phyloP scores from a whole-genome alignment of 1,139 yeast genomes.

The Yamadazyma triangularis region DNA sequence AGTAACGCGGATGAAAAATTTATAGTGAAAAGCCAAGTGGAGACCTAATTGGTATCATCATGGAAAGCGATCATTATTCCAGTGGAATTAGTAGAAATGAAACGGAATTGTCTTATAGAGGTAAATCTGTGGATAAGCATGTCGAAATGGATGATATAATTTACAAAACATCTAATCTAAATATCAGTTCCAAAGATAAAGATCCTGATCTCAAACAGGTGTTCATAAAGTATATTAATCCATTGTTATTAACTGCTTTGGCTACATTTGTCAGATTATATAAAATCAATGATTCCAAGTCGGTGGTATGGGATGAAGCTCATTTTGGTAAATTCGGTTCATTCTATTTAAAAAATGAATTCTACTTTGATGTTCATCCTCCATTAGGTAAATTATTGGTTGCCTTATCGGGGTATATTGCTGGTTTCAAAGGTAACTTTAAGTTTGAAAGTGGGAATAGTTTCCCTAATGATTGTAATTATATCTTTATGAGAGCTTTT shows the following conservation, averaged over 20 bases:
- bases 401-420: slow-evolving; percentile 89
- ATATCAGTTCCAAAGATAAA: slow-evolving; percentile 10
- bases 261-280: slow-evolving; percentile 68
- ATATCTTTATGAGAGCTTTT: slow-evolving; percentile 88
- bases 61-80: background rate
- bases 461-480: slow-evolving; percentile 86
- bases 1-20: too few relatives aligned
- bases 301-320: slow-evolving; percentile 83
- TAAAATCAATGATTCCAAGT: slow-evolving; percentile 54
- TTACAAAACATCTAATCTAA: slow-evolving; percentile 21
- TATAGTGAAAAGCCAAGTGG: too few relatives aligned
- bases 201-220: slow-evolving; percentile 5
- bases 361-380: slow-evolving; percentile 97
- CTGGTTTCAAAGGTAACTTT: slow-evolving; percentile 95
- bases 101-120: slow-evolving; percentile 2
- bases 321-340: slow-evolving; percentile 94
- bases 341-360: slow-evolving; percentile 85
- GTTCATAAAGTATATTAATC: slow-evolving; percentile 22
- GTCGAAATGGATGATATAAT: slow-evolving; percentile 24
- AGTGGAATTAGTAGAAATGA: background rate
- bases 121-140: slow-evolving; percentile 6
- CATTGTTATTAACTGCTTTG: slow-evolving; percentile 44
- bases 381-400: slow-evolving; percentile 97
- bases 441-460: slow-evolving; percentile 84
- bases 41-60: too few relatives aligned